These are phyloP conservation scores for Scalesia atractyloides DNA, from an alignment of 129 eudicot species.

Conservation along the genomic window DNA sequence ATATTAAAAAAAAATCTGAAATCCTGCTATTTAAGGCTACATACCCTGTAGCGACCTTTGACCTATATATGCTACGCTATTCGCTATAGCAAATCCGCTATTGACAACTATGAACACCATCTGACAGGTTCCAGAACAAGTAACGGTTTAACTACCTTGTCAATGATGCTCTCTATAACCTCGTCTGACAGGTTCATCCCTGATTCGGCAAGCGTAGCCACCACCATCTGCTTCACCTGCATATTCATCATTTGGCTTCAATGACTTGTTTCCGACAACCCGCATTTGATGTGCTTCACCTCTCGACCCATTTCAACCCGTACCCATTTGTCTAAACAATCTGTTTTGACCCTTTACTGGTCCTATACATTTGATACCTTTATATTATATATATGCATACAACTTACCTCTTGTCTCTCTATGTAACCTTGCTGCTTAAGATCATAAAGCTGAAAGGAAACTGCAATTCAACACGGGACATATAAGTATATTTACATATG, in stretches of 20 bases:
- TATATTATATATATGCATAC: background rate
- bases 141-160: slow-evolving; percentile 45
- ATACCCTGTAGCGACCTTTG: no score
- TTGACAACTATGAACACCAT: no score
- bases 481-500: background rate
- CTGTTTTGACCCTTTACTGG: no score
- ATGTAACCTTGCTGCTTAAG: slow-evolving; percentile 96
- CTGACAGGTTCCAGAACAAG: no score
- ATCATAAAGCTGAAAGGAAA: slow-evolving; percentile 88
- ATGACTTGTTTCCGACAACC: background rate
- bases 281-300: no score
- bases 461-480: slow-evolving; percentile 40
- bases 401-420: slow-evolving; percentile 84
- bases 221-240: slow-evolving; percentile 94
- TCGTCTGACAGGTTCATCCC: slow-evolving; percentile 91
- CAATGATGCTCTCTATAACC: slow-evolving; percentile 76
- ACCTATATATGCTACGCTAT: no score
- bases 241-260: background rate
- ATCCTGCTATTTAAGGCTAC: no score
- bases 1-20: no score
- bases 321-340: no score
- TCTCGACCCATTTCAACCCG: no score
- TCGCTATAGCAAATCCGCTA: no score
- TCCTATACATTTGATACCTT: background rate
- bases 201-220: slow-evolving; percentile 84